phyloP scores from a whole-genome alignment of 352 stramenopile species.

The Pythium plurisporium region DNA sequence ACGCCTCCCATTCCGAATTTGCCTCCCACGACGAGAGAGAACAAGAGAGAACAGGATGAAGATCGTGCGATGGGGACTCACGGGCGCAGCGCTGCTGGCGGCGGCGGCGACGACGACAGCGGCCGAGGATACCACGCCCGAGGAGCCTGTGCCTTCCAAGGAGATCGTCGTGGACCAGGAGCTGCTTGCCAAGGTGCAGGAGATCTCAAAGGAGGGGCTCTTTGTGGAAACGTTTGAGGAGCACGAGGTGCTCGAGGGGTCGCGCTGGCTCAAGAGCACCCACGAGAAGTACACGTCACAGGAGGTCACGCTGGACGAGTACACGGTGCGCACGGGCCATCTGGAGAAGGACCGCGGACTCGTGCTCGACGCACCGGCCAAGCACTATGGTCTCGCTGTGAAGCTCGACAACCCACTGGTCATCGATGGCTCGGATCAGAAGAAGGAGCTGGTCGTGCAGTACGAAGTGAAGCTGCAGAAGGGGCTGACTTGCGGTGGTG shows the following conservation, averaged over 20 bases:
- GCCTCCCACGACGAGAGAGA: neutral
- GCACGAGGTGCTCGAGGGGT: slow-evolving; percentile 48
- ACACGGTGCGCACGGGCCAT: slow-evolving; percentile 51
- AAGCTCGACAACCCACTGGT: slow-evolving; percentile 60
- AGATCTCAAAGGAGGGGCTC: slow-evolving; percentile 47
- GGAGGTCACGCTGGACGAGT: slow-evolving; percentile 58
- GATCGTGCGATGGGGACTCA: slow-evolving; percentile 38
- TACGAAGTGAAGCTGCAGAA: slow-evolving; percentile 94
- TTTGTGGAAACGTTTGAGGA: slow-evolving; percentile 81
- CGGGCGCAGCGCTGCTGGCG: slow-evolving; percentile 38
- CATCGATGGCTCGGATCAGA: slow-evolving; percentile 58
- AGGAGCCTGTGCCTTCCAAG: slow-evolving; percentile 8
- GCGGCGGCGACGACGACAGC: slow-evolving; percentile 13
- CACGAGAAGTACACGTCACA: slow-evolving; percentile 80
- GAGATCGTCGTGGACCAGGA: slow-evolving; percentile 22
- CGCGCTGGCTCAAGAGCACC: slow-evolving; percentile 79
- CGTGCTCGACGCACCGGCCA: slow-evolving; percentile 62
- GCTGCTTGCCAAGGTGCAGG: slow-evolving; percentile 41
- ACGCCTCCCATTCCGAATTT: slow-evolving; percentile 10
- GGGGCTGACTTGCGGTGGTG: slow-evolving; percentile 87
- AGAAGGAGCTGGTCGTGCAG: slow-evolving; percentile 90
- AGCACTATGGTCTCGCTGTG: slow-evolving; percentile 78
- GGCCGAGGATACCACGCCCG: neutral
- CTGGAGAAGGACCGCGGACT: slow-evolving; percentile 61
- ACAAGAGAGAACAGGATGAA: slow-evolving; percentile 56